These are phyloP conservation scores for Dianthus caryophyllus DNA, from an alignment of 148 eudicot species.

Conservation along the genomic window DNA sequence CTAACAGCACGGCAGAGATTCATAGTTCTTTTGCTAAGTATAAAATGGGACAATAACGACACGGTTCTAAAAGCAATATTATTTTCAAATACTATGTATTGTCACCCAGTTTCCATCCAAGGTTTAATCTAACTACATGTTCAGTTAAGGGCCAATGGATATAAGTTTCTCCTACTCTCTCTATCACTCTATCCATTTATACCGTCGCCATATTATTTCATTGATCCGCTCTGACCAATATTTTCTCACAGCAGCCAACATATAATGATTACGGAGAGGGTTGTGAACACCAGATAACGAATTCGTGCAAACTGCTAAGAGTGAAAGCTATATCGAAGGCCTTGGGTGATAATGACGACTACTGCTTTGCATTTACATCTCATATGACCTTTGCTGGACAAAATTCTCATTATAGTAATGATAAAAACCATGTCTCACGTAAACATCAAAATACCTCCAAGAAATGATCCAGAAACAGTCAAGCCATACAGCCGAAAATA, in stretches of 20 bases:
- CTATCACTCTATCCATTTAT: no score
- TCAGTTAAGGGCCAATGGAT: not conserved
- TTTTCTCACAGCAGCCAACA: no score
- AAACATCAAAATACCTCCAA: slow-evolving; percentile 59
- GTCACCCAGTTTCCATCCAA: not conserved
- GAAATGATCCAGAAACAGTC: slow-evolving; percentile 77
- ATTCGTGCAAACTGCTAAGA: no score
- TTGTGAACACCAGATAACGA: not conserved
- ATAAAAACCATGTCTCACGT: not conserved
- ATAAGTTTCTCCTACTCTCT: not conserved
- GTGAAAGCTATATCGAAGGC: not conserved
- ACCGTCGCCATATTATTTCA: no score
- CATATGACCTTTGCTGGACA: not conserved
- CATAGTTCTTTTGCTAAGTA: not conserved
- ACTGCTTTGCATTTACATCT: not conserved
- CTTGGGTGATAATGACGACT: not conserved
- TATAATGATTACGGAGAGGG: not conserved
- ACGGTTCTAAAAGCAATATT: not conserved
- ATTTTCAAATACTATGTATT: not conserved
- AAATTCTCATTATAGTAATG: not conserved
- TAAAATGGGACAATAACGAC: not conserved
- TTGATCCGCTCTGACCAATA: no score
- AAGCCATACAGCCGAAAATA: slow-evolving; percentile 79
- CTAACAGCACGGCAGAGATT: not conserved
- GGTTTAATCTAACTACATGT: not conserved